Conservation (phyloP, 192 early-diverging fungal species). For the Geosiphon pyriformis region DNA sequence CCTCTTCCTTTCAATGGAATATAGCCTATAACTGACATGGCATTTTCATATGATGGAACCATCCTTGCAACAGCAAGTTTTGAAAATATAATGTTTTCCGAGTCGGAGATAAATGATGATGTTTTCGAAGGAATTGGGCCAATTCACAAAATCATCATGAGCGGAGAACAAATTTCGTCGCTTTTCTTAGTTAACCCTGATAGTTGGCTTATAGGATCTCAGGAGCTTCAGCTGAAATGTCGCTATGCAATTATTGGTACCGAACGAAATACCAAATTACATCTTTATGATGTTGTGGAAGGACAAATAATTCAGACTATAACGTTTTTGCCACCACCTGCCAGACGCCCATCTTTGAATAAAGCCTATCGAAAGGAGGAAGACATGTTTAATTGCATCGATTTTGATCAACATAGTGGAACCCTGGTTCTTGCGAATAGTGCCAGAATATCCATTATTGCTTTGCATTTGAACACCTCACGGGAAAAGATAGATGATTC, state of each 20-base stretch:
- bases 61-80: slow-evolving; percentile 39
- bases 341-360: slow-evolving; percentile 30
- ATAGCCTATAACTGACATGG: slow-evolving; percentile 38
- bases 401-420: slow-evolving; percentile 32
- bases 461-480: slow-evolving; percentile 18
- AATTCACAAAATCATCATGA: slow-evolving; percentile 31
- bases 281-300: slow-evolving; percentile 32
- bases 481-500: neutral
- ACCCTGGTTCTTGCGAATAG: slow-evolving; percentile 41
- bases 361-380: slow-evolving; percentile 29
- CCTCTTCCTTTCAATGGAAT: neutral
- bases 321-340: slow-evolving; percentile 37
- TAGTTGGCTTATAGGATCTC: slow-evolving; percentile 26
- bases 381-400: slow-evolving; percentile 45
- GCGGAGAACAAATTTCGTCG: slow-evolving; percentile 28
- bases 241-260: slow-evolving; percentile 38
- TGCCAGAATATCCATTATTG: slow-evolving; percentile 41
- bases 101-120: slow-evolving; percentile 6
- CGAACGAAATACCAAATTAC: slow-evolving; percentile 35
- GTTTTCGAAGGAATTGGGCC: slow-evolving; percentile 3
- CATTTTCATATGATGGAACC: slow-evolving; percentile 41
- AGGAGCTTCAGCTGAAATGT: slow-evolving; percentile 27
- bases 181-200: slow-evolving; percentile 21
- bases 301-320: slow-evolving; percentile 29
- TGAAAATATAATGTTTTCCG: slow-evolving; percentile 36